Evolutionary conservation across 1,139 yeast species (phyloP), one percentile per base, ranked within the genome.

Genomic region (Candida smagusa): DNA sequence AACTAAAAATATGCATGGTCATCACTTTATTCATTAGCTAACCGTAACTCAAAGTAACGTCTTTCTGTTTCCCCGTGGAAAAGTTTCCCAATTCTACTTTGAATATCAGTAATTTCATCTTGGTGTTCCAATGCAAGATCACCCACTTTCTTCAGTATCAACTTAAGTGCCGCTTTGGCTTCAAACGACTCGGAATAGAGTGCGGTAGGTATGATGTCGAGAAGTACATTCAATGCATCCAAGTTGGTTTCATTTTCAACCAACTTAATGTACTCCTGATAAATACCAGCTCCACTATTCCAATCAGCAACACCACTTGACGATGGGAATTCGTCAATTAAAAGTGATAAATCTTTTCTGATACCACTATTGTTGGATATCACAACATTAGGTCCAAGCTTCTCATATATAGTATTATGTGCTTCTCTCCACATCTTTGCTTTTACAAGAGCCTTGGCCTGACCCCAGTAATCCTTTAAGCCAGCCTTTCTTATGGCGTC

Each of bases 321-420:
- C 35, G 64, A 61, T 4, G 83, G 81, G 54, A 84, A 75, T 47
- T 61, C 47, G 1, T 56, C 39, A 29, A 83, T 54, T 5, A 86
- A 50, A 0, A 52, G 55, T 9, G 59, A 50, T 23, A 36, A 39
- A n/a, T 36, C 40, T 9, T 58, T 52, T 3, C 53, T 57, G 7
- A 74, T 52, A 4, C 58, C 50, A 4, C 61, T 54, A 7, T 68
- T 61, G 39, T 72, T 64, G 9, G 73, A 64, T 22, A 85, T 72
- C 23, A 82, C 73, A 22, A 79, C 71, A 32, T 59, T 51, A 8
- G 97, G 97, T 0, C 92, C 97, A 28, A 89, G 82, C 11, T 68
- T 58, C 3, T 63, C 52, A 3, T 79, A 53, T 4, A 86, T 64
- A 0, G 78, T 65, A 1, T 61, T 58, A 49, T 86, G 95, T 0